These are phyloP conservation scores for Misopates orontium DNA, from an alignment of 257 asterid species.

Conservation along the genomic window DNA sequence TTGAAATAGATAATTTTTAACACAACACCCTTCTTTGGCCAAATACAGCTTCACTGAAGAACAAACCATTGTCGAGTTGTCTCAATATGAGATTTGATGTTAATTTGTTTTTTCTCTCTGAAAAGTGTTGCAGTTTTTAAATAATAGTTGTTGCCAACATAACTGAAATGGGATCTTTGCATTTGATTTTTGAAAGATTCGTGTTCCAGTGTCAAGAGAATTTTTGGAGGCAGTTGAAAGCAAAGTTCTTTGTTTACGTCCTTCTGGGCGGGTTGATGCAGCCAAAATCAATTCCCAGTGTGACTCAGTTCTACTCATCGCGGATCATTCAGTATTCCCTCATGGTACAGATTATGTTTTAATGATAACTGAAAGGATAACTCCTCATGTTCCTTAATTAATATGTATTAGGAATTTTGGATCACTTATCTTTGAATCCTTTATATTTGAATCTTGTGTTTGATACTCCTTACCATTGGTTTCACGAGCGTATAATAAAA, in stretches of 20 bases:
- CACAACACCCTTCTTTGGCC: slow-evolving; percentile 11
- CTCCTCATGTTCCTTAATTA: slow-evolving; percentile 17
- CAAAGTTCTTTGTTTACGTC: slow-evolving; percentile 74
- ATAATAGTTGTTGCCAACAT: slow-evolving; percentile 6
- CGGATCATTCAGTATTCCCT: slow-evolving; percentile 90
- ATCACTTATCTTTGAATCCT: neutral
- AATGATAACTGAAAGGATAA: slow-evolving; percentile 1
- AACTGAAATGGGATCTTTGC: slow-evolving; percentile 19
- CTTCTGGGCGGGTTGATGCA: slow-evolving; percentile 85
- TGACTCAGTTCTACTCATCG: slow-evolving; percentile 74
- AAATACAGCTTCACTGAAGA: slow-evolving; percentile 11
- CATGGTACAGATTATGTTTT: slow-evolving; percentile 50
- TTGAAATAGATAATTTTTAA: neutral
- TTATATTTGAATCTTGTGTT: neutral
- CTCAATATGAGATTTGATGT: slow-evolving; percentile 15
- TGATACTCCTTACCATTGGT: neutral
- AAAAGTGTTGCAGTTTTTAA: slow-evolving; percentile 5
- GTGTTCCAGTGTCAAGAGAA: slow-evolving; percentile 64
- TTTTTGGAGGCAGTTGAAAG: slow-evolving; percentile 85
- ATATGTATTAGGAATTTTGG: neutral
- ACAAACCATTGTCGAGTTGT: slow-evolving; percentile 16
- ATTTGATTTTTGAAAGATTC: slow-evolving; percentile 48
- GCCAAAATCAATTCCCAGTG: slow-evolving; percentile 69
- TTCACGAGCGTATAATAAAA: neutral
- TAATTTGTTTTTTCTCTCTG: neutral